Base-by-base conservation (phyloP, 371 early-diverging fungal species). In the Apophysomyces variabilis region DNA sequence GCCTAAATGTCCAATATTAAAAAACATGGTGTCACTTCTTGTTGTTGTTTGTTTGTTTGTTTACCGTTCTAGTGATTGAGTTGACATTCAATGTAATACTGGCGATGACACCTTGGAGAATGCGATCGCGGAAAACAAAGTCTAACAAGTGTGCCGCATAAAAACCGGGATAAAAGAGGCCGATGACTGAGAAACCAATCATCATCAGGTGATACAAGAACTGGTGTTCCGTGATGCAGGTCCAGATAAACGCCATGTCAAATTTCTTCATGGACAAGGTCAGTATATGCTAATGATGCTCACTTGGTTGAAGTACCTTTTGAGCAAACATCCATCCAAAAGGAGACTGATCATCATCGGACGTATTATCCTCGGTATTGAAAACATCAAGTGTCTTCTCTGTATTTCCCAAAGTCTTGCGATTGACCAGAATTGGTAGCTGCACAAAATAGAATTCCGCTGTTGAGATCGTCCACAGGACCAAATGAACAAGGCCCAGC, bases 101-200 rank as follows among this genome's bases (percentile, higher is more conserved):
- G 3, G 82, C 71, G 64, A 87, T 85, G 60, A 87, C 87, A n/a
- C 85, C 87, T 59, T 87, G 87, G 36, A 87, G 60, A 11, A 84
- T 79, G 37, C 79, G 78, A 66, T 87, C 87, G 13, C 87, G 70
- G 67, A 80, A 87, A n/a, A 84, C 73, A 68, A 85, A 85, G 57
- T 87, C 87, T n/a, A 87, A 57, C 38, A 87, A 58, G 64, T 87
- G 87, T 13, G 82, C 54, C 1, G 85, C 70, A 60, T 84, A 85
- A 38, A 85, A 70, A 1, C 76, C 70, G 11, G 82, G 85, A 58
- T 72, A 72, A 37, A 66, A 65, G 0, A 84, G 57, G 0, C 85
- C 87, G 26, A 80, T 18, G 3, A 76, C 16, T 0, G 85, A 84
- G 18, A 85, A 69, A 3, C 71, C 7, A 4, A 76, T 61, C 82